Evolutionary conservation across 2,329 filamentous ascomycete genomes (phyloP), one percentile per base, ranked within the genome.

Genomic region (Lachnum nothofagi): DNA sequence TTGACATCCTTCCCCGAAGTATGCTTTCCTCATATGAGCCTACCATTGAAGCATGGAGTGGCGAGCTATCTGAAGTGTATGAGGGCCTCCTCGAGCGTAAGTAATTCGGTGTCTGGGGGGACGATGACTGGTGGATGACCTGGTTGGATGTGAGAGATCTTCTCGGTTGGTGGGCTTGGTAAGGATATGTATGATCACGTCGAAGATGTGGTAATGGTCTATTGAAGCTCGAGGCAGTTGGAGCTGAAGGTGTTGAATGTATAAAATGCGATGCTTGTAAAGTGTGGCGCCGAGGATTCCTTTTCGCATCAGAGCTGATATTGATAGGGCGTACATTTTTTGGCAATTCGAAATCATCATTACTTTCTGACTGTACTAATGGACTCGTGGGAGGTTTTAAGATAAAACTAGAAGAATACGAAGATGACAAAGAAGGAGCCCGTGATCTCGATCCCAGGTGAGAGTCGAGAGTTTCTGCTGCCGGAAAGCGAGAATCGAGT

Each of bases 11-110:
- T 33, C 93, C 93, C 40, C 89, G 83, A 2, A 98, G 73, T 52
- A 98, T 96, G 23, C 90, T 96, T 69, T 98, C 93, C 68, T 98
- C 93, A 60, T 96, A 98, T 1, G 91, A 96, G 2, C 93, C 93
- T 2, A 97, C 91, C 86, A 98, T 94, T 3, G 91, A 91, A 7
- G 91, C 91, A 67, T 94, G 87, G 23, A 93, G 72, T 3, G 88
- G 85, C 2, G 88, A 89, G 2, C 75, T 71, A 39, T 95, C 91
- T 0, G 85, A 82, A 14, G 80, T 77, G 39, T 88, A 73, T 0
- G 91, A 96, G 0, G 85, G 83, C 7, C 79, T 73, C 37, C 89
- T 77, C 2, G 80, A 72, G 3, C 77, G 74, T 7, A 77, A 61
- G 38, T 76, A 68, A 0, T 70, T 68, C 1, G 78, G 73, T 4